Conservation (phyloP, 83 land plant species). For the Diphasiastrum complanatum region DNA sequence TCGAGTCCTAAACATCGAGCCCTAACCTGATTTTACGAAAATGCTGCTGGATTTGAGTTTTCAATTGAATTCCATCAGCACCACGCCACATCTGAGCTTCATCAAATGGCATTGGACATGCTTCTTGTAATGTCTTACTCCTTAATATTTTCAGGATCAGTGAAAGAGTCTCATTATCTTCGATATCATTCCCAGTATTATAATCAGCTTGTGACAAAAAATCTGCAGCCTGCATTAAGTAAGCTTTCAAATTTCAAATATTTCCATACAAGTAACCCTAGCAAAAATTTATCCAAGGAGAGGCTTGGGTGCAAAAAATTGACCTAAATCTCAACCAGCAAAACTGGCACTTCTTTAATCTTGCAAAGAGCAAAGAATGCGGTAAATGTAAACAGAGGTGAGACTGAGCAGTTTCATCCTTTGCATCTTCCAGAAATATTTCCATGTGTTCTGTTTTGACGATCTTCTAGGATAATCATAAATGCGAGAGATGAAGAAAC, state of each 20-base stretch:
- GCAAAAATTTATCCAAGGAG: no score
- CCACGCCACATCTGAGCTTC: conserved; percentile 95
- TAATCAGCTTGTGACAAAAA: conserved; percentile 89
- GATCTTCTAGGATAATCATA: not conserved
- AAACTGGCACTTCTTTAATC: no score
- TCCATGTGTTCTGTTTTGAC: no score
- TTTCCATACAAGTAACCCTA: no score
- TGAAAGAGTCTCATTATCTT: conserved; percentile 62
- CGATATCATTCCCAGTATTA: conserved; percentile 63
- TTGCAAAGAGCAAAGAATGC: no score
- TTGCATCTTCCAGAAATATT: no score
- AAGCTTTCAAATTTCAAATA: no score
- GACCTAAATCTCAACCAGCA: no score
- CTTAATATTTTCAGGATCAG: conserved; percentile 50
- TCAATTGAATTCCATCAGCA: conserved; percentile 61
- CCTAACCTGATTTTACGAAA: conserved; percentile 78
- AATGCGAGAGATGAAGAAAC: not conserved
- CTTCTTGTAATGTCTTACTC: conserved; percentile 56
- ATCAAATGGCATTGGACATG: conserved; percentile 91
- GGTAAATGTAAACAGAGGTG: no score
- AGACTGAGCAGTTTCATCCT: no score
- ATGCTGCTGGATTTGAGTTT: conserved; percentile 63
- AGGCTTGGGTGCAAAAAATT: no score
- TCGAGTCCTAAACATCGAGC: no score
- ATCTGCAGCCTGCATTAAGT: conserved; percentile 57